Evolutionary conservation across 192 early-diverging fungal genomes (phyloP), one percentile per base, ranked within the genome.

Genomic region (Coemansia sp.): DNA sequence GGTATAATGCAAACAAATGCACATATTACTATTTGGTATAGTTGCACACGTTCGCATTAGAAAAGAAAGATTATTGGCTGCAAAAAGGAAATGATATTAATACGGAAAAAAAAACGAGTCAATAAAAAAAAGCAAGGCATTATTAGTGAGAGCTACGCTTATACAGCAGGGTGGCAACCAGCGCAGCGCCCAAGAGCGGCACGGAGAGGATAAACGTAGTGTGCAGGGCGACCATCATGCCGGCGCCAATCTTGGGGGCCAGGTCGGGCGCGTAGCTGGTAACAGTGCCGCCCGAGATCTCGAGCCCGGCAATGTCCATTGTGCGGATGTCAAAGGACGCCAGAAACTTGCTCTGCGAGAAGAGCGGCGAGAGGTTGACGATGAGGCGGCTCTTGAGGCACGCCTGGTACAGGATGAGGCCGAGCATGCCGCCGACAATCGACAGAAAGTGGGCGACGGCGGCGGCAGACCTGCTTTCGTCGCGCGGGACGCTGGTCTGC

Each of bases 381-480:
- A 77, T 77, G 29, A 77, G 56, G 0, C 64, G 54, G 64, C 73
- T 77, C 67, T 77, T 77, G 44, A 76, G 40, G 25, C 73, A 70
- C 27, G 73, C 73, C 35, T 77, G 67, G 62, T 77, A 77, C 46
- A 77, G 64, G 9, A 77, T 69, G 6, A 77, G 60, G 12, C 73
- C 73, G 8, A 77, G 62, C 73, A 77, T 77, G 32, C 73, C 73
- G 48, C 73, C 73, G 53, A 77, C 64, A 18, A 77, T 54, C 3
- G 73, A 77, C 57, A 77, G 33, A 58, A 77, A 77, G 64, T 77
- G 67, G 31, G 67, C 60, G 19, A 77, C 42, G 3, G 65, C 64
- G 5, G 73, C 67, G 29, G 73, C 73, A 4, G 56, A 25, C 10
- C 67, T 67, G 10, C 56, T 49, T 14, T 77, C 73, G 18, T 70